A percentile compares a stretch with the other conserved stretches of the same genome.
These are phyloP conservation scores for Sextonia rubra DNA, from an alignment of 164 flowering plant genomes.

Conservation along the genomic window DNA sequence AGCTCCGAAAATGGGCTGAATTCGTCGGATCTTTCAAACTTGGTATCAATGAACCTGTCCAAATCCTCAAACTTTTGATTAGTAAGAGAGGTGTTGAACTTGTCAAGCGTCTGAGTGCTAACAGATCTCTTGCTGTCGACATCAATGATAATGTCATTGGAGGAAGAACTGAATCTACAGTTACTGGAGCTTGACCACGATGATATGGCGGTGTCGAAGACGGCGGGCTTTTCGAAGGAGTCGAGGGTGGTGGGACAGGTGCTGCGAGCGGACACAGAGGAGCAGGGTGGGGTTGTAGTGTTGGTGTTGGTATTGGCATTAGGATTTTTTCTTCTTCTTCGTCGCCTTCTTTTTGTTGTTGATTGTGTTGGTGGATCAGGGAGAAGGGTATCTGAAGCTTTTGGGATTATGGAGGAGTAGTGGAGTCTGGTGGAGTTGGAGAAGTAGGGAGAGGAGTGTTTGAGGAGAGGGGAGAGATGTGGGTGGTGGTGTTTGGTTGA, in stretches of 20 bases:
- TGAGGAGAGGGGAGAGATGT: constrained; percentile 19
- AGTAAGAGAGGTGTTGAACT: background rate
- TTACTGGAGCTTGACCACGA: constrained; percentile 26
- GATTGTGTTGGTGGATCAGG: constrained; percentile 42
- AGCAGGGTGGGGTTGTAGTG: constrained; percentile 18
- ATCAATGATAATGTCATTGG: constrained; percentile 45
- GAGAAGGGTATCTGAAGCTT: constrained; percentile 20
- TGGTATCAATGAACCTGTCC: constrained; percentile 1
- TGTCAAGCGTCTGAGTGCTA: background rate
- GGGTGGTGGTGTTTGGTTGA: constrained; percentile 3
- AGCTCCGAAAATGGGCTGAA: constrained; percentile 25
- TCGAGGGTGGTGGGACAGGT: constrained; percentile 18
- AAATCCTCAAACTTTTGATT: background rate
- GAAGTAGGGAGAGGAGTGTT: constrained; percentile 58
- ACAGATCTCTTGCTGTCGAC: constrained; percentile 12
- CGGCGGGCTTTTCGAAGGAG: constrained; percentile 5
- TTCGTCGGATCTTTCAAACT: constrained; percentile 17
- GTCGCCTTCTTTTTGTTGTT: constrained; percentile 13
- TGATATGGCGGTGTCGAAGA: constrained; percentile 2
- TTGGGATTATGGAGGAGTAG: constrained; percentile 19
- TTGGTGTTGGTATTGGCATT: constrained; percentile 17
- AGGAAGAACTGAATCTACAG: constrained; percentile 28
- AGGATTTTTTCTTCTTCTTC: constrained; percentile 14
- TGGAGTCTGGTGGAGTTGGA: constrained; percentile 22
- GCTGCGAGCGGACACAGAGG: constrained; percentile 25